These are phyloP conservation scores for Aureobasidium leucospermi DNA, from an alignment of 2,329 filamentous ascomycete genomes.

Conservation along the genomic window DNA sequence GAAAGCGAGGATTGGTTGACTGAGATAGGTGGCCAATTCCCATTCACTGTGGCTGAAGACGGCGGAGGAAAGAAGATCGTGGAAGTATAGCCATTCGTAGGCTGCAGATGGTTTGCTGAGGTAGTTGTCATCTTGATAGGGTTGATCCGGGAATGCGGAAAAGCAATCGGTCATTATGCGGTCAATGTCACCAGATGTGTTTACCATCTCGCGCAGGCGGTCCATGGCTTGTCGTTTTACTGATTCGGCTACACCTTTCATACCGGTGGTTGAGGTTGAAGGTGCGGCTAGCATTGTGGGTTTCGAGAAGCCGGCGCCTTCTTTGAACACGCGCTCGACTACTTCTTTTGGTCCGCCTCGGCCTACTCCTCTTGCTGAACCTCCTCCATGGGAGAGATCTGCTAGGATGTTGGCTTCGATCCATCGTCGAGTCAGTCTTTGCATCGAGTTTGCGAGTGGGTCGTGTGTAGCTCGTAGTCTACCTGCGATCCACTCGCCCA, in stretches of 20 bases:
- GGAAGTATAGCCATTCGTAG: constrained; percentile 94
- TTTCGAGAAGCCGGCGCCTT: constrained; percentile 70
- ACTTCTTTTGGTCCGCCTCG: constrained; percentile 68
- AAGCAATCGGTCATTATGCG: constrained; percentile 79
- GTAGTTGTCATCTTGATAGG: constrained; percentile 88
- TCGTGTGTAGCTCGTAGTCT: constrained; percentile 45
- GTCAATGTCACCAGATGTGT: constrained; percentile 71
- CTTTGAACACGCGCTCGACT: constrained; percentile 68
- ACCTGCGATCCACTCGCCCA: constrained; percentile 77
- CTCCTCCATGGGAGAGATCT: constrained; percentile 62
- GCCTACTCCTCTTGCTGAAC: constrained; percentile 63
- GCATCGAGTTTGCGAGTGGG: constrained; percentile 23
- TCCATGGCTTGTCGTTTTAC: constrained; percentile 66
- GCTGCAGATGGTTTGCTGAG: constrained; percentile 79
- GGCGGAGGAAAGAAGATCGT: constrained; percentile 72
- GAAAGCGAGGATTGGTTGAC: constrained; percentile 79
- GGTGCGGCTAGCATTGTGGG: constrained; percentile 36
- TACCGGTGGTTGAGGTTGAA: constrained; percentile 21
- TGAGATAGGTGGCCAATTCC: constrained; percentile 83
- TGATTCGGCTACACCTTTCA: constrained; percentile 62
- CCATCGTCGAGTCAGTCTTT: constrained; percentile 64
- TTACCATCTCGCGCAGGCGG: constrained; percentile 66
- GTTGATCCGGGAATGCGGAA: constrained; percentile 72
- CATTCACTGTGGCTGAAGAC: constrained; percentile 84
- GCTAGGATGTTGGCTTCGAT: constrained; percentile 64